These are phyloP conservation scores for Acer negundo DNA, from an alignment of 345 rosid genomes.

Conservation along the genomic window DNA sequence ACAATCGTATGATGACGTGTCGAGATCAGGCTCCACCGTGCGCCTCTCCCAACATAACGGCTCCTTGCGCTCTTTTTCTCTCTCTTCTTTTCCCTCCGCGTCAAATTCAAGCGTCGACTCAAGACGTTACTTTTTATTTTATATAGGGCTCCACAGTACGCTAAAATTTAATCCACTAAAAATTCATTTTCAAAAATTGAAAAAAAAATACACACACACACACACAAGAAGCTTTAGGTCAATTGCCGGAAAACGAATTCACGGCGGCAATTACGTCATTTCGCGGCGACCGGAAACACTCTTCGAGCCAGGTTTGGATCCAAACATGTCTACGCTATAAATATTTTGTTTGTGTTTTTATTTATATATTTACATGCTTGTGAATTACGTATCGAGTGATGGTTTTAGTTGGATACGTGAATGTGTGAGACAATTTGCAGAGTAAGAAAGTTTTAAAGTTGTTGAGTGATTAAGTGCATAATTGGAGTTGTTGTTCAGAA, in stretches of 20 bases:
- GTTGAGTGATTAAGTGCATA: neutral
- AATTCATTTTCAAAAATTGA: neutral
- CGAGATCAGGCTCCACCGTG: conserved; percentile 14
- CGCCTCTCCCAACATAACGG: conserved; percentile 30
- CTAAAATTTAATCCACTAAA: neutral
- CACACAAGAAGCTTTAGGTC: neutral
- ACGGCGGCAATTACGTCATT: neutral
- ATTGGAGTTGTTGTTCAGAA: neutral
- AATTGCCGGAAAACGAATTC: neutral
- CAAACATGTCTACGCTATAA: neutral
- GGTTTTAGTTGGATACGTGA: neutral
- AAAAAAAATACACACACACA: neutral
- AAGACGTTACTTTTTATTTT: conserved; percentile 9
- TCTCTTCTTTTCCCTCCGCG: conserved; percentile 8
- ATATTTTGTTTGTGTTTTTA: neutral
- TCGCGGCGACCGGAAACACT: neutral
- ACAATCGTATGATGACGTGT: conserved; percentile 20
- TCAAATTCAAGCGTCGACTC: conserved; percentile 37
- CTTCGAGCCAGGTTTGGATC: neutral
- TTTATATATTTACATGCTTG: neutral
- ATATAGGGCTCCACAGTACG: neutral
- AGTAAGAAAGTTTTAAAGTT: neutral
- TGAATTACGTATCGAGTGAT: neutral
- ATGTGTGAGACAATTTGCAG: neutral
- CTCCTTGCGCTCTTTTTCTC: conserved; percentile 37